These are phyloP conservation scores for Blastomyces gilchristii DNA, from an alignment of 2,329 filamentous ascomycete species.

Conservation along the genomic window DNA sequence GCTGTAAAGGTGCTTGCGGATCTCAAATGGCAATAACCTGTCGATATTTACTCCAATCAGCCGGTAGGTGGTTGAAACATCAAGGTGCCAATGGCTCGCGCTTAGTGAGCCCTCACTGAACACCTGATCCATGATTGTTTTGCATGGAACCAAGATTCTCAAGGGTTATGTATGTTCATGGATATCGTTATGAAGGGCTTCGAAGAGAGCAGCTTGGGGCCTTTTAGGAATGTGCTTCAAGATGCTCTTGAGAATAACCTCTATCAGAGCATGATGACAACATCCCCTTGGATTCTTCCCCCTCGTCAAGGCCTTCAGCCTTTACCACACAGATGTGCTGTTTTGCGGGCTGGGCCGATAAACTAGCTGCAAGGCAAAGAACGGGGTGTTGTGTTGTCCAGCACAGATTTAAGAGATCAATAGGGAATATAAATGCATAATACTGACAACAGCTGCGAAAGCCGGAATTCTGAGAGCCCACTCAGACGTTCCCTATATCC, in stretches of 20 bases:
- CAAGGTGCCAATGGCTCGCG: no score
- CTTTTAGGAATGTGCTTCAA: background rate
- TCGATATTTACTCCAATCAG: no score
- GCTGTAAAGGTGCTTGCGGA: no score
- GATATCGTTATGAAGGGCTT: background rate
- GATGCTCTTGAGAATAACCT: background rate
- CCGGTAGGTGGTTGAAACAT: no score
- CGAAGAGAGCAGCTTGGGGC: background rate
- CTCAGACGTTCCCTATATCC: background rate
- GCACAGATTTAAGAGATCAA: background rate
- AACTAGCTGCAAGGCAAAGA: background rate
- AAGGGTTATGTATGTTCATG: background rate
- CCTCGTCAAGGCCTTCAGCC: background rate
- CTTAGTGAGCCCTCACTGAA: background rate
- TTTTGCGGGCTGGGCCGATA: background rate
- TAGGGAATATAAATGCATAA: background rate
- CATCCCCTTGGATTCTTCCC: background rate
- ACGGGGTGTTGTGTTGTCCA: background rate
- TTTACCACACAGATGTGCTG: background rate
- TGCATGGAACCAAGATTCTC: background rate
- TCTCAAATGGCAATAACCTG: no score
- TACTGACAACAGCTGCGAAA: background rate
- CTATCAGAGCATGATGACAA: background rate
- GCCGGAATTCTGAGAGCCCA: no score
- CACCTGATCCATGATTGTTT: background rate